A percentile compares a stretch with the other conserved stretches of the same genome.
Evolutionary conservation across 73 alveolate species (phyloP).

Genomic region (Tetrahymena malaccensis): DNA sequence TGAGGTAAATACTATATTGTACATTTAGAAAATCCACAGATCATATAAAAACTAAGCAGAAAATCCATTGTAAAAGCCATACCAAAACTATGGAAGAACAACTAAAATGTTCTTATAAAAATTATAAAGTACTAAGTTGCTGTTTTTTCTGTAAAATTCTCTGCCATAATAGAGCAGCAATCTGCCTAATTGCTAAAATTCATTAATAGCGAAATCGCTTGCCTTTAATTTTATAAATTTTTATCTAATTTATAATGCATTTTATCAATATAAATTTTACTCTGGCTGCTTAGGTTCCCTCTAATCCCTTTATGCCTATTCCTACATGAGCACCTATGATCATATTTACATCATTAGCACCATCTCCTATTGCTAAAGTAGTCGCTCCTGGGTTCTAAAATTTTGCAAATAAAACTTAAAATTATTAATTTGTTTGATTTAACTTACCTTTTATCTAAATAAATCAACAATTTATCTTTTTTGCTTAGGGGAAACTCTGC

Average conservation of each 20-base stretch:
- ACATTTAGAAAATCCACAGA: constrained; percentile 75
- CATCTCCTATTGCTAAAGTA: constrained; percentile 79
- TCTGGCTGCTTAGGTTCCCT: constrained; percentile 80
- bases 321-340: constrained; percentile 84
- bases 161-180: constrained; percentile 92
- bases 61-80: constrained; percentile 70
- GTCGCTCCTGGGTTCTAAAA: constrained; percentile 49
- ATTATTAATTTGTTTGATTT: too few species aligned
- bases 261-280: constrained; percentile 12
- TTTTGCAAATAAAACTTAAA: too few species aligned
- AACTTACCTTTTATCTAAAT: neutral
- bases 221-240: neutral
- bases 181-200: constrained; percentile 71
- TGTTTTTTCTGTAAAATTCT: constrained; percentile 67
- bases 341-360: constrained; percentile 82
- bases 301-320: constrained; percentile 78
- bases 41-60: constrained; percentile 77
- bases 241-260: neutral
- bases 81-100: constrained; percentile 56
- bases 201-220: constrained; percentile 72
- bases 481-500: constrained; percentile 91
- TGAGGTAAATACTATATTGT: constrained; percentile 75
- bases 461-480: constrained; percentile 71
- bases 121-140: constrained; percentile 60
- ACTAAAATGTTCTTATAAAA: constrained; percentile 73